Evolutionary conservation across 1,284 basidiomycete species (phyloP).

Genomic region (Malassezia dermatis): DNA sequence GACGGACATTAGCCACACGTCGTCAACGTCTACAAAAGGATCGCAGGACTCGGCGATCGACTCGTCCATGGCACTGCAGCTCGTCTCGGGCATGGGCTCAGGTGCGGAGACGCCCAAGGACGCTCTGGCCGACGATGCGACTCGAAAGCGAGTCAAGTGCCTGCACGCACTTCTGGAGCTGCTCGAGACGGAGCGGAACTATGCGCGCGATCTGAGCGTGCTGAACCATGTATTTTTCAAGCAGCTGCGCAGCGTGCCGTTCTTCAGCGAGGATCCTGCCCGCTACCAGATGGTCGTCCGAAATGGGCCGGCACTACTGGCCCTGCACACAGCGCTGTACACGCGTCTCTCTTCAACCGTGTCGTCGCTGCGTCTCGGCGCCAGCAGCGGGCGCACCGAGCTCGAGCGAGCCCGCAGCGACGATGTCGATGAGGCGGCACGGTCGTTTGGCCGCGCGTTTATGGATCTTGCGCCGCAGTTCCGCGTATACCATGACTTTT

Average conservation of each 20-base stretch:
- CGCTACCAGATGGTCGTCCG: conserved; percentile 33
- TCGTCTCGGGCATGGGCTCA: conserved; percentile 13
- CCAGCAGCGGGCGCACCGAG: neutral
- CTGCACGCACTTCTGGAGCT: conserved; percentile 36
- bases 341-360: neutral
- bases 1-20: conserved; percentile 39
- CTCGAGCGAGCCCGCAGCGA: conserved; percentile 14
- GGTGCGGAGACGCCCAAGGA: neutral
- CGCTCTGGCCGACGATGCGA: neutral
- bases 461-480: conserved; percentile 26
- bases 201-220: conserved; percentile 38
- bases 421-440: conserved; percentile 27
- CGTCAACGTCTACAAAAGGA: conserved; percentile 35
- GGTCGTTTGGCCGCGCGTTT: conserved; percentile 23
- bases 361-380: neutral
- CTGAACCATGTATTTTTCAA: conserved; percentile 42
- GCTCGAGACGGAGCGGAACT: conserved; percentile 42
- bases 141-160: neutral
- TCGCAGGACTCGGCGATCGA: conserved; percentile 19
- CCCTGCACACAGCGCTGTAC: conserved; percentile 31
- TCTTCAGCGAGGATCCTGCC: conserved; percentile 32
- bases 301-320: conserved; percentile 34
- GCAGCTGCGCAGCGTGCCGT: conserved; percentile 35
- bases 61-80: conserved; percentile 19
- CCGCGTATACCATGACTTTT: conserved; percentile 36